Base-by-base conservation (phyloP, 106 monocot genomes). In the Dactylorhiza incarnata region DNA sequence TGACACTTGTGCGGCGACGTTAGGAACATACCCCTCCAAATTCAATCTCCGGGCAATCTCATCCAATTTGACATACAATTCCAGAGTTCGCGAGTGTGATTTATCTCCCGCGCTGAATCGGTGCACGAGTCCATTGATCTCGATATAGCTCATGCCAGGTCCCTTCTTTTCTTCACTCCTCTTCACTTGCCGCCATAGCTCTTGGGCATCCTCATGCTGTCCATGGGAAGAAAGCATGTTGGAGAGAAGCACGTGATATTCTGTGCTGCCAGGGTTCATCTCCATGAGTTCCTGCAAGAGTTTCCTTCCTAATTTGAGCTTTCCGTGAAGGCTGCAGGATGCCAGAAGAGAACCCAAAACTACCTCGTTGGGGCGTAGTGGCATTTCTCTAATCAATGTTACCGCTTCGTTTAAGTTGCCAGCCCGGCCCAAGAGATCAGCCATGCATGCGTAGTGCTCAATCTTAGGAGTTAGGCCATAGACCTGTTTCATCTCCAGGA, bases 401-500 rank as follows among this genome's bases (percentile, higher is more conserved):
- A 85, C 93, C 0, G 93, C 93, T 77, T 93, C 89, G 5, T 83
- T 82, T 55, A 93, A 48, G 24, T 52, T 73, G 0, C 92, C 89
- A 0, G 87, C 85, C 55, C 93, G 76, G 44, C 93, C 89, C 12
- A 93, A 68, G 24, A 89, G 83, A 81, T 93, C 93, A 46, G 87
- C 89, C 85, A 87, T 80, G 61, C 93, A 93, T 1, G 89, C 85
- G 55, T 86, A 89, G 71, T 93, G 93, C 75, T 89, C 87, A 7
- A 93, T 73, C 76, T 76, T 80, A 11, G 85, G 89, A 9, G 12
- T 78, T 62, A 87, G n/a, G 6, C 82, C 75, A 20, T 84, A 86
- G 23, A 83, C 56, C 17, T 49, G 45, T 23, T 24, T 29, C 19
- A 84, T 51, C 3, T 84, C 71, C 2, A 45, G 29, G 59, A 93